These are phyloP conservation scores for Zhuliangozyma parablackwelliae DNA, from an alignment of 1,139 yeast genomes.

Conservation along the genomic window DNA sequence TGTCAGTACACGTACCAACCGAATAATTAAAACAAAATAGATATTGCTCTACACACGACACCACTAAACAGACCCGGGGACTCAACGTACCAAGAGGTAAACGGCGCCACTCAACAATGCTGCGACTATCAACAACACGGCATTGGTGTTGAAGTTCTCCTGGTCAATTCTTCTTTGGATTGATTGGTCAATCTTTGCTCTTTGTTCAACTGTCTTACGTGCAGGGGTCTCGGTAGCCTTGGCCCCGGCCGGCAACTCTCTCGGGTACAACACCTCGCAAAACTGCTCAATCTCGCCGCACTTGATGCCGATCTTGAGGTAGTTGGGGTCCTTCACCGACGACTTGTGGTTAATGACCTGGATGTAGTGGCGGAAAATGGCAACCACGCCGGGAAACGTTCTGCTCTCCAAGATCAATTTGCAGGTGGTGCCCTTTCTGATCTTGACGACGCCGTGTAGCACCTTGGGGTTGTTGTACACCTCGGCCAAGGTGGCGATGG, in stretches of 20 bases:
- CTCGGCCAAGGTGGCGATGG: slow-evolving; percentile 85
- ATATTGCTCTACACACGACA: slow-evolving; percentile 1
- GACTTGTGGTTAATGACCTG: slow-evolving; percentile 76
- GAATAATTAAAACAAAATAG: too few relatives aligned
- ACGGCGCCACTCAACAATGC: slow-evolving; percentile 2
- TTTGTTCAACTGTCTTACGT: slow-evolving; percentile 21
- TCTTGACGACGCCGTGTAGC: slow-evolving; percentile 70
- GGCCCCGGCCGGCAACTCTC: slow-evolving; percentile 30
- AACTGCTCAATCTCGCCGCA: slow-evolving; percentile 87
- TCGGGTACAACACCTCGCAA: slow-evolving; percentile 71
- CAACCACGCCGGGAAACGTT: slow-evolving; percentile 71
- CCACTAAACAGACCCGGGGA: neutral
- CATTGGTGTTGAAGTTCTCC: slow-evolving; percentile 26
- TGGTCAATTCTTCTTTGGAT: slow-evolving; percentile 21
- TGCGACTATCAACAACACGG: slow-evolving; percentile 8
- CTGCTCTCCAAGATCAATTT: slow-evolving; percentile 68
- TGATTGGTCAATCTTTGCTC: slow-evolving; percentile 28
- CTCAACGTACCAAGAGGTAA: too few relatives aligned
- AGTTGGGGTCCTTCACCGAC: slow-evolving; percentile 80
- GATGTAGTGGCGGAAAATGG: slow-evolving; percentile 68
- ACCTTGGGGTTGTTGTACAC: slow-evolving; percentile 80
- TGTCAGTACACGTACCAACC: too few relatives aligned
- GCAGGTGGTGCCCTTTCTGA: slow-evolving; percentile 90
- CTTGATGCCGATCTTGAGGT: slow-evolving; percentile 73
- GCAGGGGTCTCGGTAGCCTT: slow-evolving; percentile 16